A percentile compares a stretch with the other conserved stretches of the same genome.
phyloP scores from a whole-genome alignment of 192 early-diverging fungal genomes.

The Coemansia sp. region DNA sequence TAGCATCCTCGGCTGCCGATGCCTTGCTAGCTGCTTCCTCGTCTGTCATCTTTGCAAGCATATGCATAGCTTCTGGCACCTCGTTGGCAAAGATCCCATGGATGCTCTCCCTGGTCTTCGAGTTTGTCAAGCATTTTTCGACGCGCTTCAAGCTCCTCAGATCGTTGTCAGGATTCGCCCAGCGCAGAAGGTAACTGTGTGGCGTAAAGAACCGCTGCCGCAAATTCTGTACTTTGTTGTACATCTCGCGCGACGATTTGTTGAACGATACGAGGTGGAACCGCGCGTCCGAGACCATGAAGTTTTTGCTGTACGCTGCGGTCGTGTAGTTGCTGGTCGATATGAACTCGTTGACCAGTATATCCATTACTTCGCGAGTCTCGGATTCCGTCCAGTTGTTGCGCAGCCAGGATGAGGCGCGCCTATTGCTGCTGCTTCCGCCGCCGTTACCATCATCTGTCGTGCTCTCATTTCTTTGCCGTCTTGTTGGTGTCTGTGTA shows the following conservation, averaged over 20 bases:
- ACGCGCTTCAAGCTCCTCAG: slow-evolving; percentile 24
- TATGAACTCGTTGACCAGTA: slow-evolving; percentile 49
- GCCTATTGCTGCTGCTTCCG: neutral
- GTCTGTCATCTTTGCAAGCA: neutral
- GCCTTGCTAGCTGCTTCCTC: neutral
- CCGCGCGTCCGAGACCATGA: slow-evolving; percentile 29
- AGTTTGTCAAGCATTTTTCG: slow-evolving; percentile 43
- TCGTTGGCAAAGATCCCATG: slow-evolving; percentile 38
- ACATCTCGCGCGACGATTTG: slow-evolving; percentile 42
- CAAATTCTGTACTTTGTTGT: slow-evolving; percentile 55
- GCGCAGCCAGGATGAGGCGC: slow-evolving; percentile 40
- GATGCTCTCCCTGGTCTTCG: slow-evolving; percentile 49
- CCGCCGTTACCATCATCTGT: neutral
- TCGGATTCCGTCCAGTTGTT: slow-evolving; percentile 55
- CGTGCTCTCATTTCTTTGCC: neutral
- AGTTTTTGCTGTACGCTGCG: slow-evolving; percentile 44
- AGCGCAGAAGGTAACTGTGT: slow-evolving; percentile 48
- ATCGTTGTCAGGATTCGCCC: slow-evolving; percentile 37
- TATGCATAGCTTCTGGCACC: slow-evolving; percentile 15
- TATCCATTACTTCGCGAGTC: slow-evolving; percentile 54
- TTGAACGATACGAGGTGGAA: slow-evolving; percentile 28
- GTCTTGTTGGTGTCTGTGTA: neutral
- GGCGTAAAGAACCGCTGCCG: slow-evolving; percentile 53
- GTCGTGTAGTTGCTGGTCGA: slow-evolving; percentile 22
- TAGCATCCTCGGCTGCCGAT: neutral